Percentiles rank a stretch among this genome's conserved stretches.
Conservation (phyloP, 2,329 filamentous ascomycete genomes). For the Aspergillus sp. region DNA sequence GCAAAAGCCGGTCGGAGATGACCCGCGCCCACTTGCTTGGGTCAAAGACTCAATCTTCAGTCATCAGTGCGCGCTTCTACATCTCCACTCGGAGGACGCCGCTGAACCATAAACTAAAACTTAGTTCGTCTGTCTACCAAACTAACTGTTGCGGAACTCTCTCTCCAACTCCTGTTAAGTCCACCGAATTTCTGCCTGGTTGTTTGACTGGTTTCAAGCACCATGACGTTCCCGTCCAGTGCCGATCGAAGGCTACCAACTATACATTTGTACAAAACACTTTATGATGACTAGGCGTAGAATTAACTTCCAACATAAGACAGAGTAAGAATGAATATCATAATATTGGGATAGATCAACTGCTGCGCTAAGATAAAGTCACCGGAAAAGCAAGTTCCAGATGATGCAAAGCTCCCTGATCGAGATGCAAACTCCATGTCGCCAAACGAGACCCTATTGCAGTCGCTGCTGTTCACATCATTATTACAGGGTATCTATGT, state of each 20-base stretch:
- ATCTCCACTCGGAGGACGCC: not conserved
- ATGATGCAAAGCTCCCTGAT: not conserved
- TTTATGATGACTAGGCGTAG: too few relatives aligned
- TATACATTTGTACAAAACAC: too few relatives aligned
- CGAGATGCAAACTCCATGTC: not conserved
- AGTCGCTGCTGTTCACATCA: not conserved
- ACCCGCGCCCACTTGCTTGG: not conserved
- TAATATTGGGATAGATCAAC: too few relatives aligned
- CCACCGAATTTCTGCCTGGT: not conserved
- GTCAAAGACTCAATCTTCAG: not conserved
- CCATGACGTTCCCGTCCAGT: too few relatives aligned
- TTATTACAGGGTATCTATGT: conserved; percentile 12
- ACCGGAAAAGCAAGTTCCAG: not conserved
- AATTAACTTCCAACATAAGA: too few relatives aligned
- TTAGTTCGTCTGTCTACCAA: not conserved
- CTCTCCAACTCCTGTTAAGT: not conserved
- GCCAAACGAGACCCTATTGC: not conserved
- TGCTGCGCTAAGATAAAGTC: not conserved
- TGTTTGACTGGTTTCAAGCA: not conserved
- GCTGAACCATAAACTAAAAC: not conserved
- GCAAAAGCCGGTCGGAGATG: not conserved
- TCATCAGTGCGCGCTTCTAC: not conserved
- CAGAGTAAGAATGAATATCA: too few relatives aligned
- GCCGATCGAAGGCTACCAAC: too few relatives aligned
- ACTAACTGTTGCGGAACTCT: not conserved